Evolutionary conservation across 148 eudicot genomes (phyloP).

Genomic region (Diospyros lotus): DNA sequence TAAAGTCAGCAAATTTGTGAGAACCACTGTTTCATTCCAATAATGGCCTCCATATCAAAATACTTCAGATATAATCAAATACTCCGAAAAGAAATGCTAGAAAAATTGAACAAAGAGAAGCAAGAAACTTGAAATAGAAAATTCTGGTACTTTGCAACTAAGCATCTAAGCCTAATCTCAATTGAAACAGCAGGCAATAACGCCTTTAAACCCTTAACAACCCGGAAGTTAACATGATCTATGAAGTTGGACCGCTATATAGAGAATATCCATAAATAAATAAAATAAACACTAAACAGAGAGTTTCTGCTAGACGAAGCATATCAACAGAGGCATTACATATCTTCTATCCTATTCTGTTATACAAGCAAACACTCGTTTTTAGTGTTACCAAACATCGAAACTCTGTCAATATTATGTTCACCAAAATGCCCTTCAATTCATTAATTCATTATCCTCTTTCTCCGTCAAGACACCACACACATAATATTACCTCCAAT

Average conservation of each 20-base stretch:
- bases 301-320: not conserved
- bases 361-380: too few species aligned
- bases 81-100: too few species aligned
- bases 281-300: not conserved
- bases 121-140: too few species aligned
- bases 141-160: not conserved
- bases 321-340: not conserved
- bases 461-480: too few species aligned
- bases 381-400: too few species aligned
- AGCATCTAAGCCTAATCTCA: not conserved
- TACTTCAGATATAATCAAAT: not conserved
- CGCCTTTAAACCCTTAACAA: not conserved
- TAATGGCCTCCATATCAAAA: not conserved
- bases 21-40: not conserved
- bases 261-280: not conserved
- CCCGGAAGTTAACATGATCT: not conserved
- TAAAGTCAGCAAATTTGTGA: too few species aligned
- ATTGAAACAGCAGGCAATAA: not conserved
- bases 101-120: not conserved
- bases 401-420: too few species aligned
- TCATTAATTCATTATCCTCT: too few species aligned
- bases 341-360: too few species aligned
- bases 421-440: too few species aligned
- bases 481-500: too few species aligned
- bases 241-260: not conserved